Base-by-base conservation (phyloP, 257 asterid genomes). In the Mentha longifolia region DNA sequence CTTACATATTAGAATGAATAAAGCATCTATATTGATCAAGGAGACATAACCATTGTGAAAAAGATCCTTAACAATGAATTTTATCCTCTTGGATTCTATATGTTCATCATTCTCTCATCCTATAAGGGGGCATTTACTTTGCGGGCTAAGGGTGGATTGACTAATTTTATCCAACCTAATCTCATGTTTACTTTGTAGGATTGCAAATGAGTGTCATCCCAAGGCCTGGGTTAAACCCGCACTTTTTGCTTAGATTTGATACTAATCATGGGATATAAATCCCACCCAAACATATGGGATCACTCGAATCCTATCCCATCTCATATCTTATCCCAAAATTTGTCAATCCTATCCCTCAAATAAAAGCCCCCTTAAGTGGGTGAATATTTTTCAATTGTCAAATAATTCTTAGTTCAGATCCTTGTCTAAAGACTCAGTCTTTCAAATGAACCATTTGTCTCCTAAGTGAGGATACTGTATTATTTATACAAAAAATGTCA, bases 41-140 rank as follows among this genome's bases (percentile, higher is more conserved):
- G 12, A 60, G 49, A 20, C 56, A 39, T 59, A 66, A 39, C 12
- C 41, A 61, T 43, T 35, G 39, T 35, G 31, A 51, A 20, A 22
- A 20, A 13, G 45, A 35, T 45, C 10, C 50, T 42, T 61, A 47
- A 46, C 52, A 28, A 55, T 43, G 16, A 12, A 43, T 9, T 2
- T 11, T 14, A 42, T 9, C 46, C 46, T 42, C 16, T 45, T 5
- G 25, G 25, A 22, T 22, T 22, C 25, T 22, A 22, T 33, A 60
- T 50, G 31, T 20, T 37, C 45, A 65, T 39, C 57, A 31, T 25
- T 59, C 61, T 59, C 55, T 49, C 64, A 25, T 20, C 13, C 67
- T 61, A 62, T 67, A 22, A 22, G 25, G 25, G 25, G 25, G 25
- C 2, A 2, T 22, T 22, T 22, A 22, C 25, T 22, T 22, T 22